Evolutionary conservation across 106 monocot genomes (phyloP), one percentile per base, ranked within the genome.

Genomic region (Allium cepa): DNA sequence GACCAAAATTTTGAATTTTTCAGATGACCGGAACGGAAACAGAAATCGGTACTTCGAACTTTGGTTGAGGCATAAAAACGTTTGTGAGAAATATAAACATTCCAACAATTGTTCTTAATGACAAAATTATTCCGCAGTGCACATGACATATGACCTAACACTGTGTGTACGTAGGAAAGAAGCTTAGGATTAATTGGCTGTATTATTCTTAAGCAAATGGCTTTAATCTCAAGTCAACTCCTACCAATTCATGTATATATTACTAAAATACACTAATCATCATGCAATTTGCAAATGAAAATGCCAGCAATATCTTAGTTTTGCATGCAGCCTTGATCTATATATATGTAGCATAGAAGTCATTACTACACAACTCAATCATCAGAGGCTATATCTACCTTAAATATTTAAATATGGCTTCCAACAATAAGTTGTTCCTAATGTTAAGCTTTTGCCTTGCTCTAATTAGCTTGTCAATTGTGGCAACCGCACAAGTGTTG

Each of bases 401-500:
- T 0, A 9, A 52, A 14, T 45, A 12, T 22, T 18, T 16, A 67
- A 53, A 55, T 53, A 66, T 74, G 66, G 57, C 66, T 58, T 74
- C 73, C 16, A 64, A 36, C 5, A 36, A 5, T 5, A 36, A 36
- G 36, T 36, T 36, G 36, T 36, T 36, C 36, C 36, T 36, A 36
- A 36, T 36, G 36, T 36, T 36, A 36, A 36, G 36, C 36, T 4
- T 36, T 36, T 3, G 36, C 36, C 36, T 36, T 1, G 36, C 36
- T 36, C 50, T 50, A n/a, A n/a, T n/a, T 55, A 8, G 11, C 10
- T 15, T 47, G 2, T 45, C 49, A 28, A 17, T 26, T 9, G 46
- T 12, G 9, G 50, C 36, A 11, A 46, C 49, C 26, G 63, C 64
- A 47, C 22, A 74, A 51, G 57, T 52, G 2, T 46, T 89, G 62